Base-by-base conservation (phyloP, 1,139 yeast genomes). In the Schwanniomyces etchellsii region DNA sequence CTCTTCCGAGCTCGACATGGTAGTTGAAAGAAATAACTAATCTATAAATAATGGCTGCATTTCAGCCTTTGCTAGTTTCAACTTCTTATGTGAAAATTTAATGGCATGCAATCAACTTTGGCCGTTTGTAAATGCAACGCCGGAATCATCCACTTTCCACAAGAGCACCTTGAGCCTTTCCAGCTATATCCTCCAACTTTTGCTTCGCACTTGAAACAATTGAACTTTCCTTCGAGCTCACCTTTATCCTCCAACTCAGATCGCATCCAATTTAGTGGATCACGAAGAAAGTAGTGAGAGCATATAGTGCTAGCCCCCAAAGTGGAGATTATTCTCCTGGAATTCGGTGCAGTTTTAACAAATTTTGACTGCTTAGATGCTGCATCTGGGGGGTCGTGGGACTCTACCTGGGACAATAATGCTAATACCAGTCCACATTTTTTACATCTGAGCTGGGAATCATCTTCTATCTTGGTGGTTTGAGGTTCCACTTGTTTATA, bases 121-220 rank as follows among this genome's bases (percentile, higher is more conserved):
- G 89, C 81, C 24, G 80, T 64, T 51, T 81, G 91, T 30, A 91
- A 54, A 52, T 84, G 88, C 37, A 93, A 72, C 2, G 95, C 95
- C 0, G 99, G 98, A 4, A 86, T 73, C 65, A 91, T 80, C 99
- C 99, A 91, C 45, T 76, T 76, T 2, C 97, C 96, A 57, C 99
- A 91, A 35, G 94, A 78, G 52, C 99, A 91, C 42, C 94, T 66
- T 4, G 89, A 77, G 0, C 99, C 99, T 50, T 80, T 84, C 99
- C 99, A 91, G 39, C 81, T 77, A 50, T 88, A 91, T 0, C 88
- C 89, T 4, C 98, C 98, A 2, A 81, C 73, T 55, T 81, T 82
- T n/a, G 83, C 67, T 4, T 65, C 62, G 60, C 99, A 91, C 46
- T 80, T 81, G 3, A 94, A 93, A 53, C 99, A 91, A 14, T 60